Conservation (phyloP, 225 moss, liverwort and hornwort species). For the Bryum argenteum region DNA sequence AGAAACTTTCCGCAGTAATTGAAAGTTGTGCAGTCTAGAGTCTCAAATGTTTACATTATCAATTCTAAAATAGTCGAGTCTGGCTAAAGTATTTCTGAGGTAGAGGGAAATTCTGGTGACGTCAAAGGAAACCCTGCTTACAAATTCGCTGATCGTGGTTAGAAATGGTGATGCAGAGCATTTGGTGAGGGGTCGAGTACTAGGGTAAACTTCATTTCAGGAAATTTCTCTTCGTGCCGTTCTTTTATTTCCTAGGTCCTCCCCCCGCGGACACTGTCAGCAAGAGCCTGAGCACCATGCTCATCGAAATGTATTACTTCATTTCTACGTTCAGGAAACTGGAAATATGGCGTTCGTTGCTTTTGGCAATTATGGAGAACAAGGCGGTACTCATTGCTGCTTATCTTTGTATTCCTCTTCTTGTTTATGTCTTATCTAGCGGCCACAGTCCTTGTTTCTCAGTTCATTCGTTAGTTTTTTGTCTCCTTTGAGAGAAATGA, state of each 20-base stretch:
- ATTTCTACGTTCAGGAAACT: slow-evolving; percentile 63
- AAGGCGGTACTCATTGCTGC: slow-evolving; percentile 58
- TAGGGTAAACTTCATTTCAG: slow-evolving; percentile 47
- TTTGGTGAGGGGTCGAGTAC: slow-evolving; percentile 53
- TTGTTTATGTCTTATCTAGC: not conserved
- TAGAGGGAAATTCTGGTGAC: not conserved
- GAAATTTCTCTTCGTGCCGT: not conserved
- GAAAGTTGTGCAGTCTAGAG: too few species aligned
- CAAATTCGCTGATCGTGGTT: slow-evolving; percentile 24
- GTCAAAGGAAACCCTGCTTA: too few species aligned
- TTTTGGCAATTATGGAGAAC: slow-evolving; percentile 67
- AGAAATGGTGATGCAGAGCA: slow-evolving; percentile 48
- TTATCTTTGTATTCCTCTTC: slow-evolving; percentile 19
- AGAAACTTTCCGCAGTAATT: too few species aligned
- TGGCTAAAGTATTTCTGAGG: too few species aligned
- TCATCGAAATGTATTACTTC: slow-evolving; percentile 4
- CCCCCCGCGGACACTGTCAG: too few species aligned
- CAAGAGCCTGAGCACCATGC: not conserved
- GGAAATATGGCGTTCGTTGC: slow-evolving; percentile 89
- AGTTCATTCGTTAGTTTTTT: not conserved
- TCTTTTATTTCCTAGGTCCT: not conserved
- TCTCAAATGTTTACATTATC: too few species aligned
- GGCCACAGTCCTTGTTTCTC: not conserved
- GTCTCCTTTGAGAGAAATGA: too few species aligned
- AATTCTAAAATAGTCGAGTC: too few species aligned